Conservation (phyloP, 2,329 filamentous ascomycete genomes). For the Fusarium caatingaense region DNA sequence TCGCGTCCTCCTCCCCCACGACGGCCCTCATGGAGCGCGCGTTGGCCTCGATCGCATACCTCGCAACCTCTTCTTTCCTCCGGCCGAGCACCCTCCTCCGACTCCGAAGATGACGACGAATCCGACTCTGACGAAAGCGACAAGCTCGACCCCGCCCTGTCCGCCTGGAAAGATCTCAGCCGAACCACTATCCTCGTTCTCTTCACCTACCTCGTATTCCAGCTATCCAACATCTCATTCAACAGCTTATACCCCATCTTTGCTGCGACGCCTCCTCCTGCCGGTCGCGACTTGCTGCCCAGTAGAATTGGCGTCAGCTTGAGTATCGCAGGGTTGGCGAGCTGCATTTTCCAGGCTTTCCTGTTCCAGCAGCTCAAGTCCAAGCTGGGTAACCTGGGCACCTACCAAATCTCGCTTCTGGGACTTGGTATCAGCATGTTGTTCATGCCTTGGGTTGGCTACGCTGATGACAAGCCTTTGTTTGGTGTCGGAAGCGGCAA, state of each 20-base stretch:
- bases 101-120: slow-evolving; percentile 44
- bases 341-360: slow-evolving; percentile 90
- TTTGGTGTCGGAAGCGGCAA: slow-evolving; percentile 72
- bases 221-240: slow-evolving; percentile 93
- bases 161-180: slow-evolving; percentile 71
- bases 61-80: slow-evolving; percentile 49
- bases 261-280: slow-evolving; percentile 77
- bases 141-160: slow-evolving; percentile 25
- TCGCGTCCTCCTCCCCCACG: slow-evolving; percentile 33
- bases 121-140: slow-evolving; percentile 43
- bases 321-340: slow-evolving; percentile 84
- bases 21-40: slow-evolving; percentile 53
- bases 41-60: slow-evolving; percentile 51
- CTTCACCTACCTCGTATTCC: slow-evolving; percentile 89
- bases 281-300: slow-evolving; percentile 79
- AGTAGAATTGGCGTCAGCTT: slow-evolving; percentile 86
- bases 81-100: slow-evolving; percentile 32
- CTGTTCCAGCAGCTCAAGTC: slow-evolving; percentile 83
- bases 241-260: slow-evolving; percentile 97
- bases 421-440: slow-evolving; percentile 86
- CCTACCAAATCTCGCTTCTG: slow-evolving; percentile 81
- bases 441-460: slow-evolving; percentile 90
- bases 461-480: slow-evolving; percentile 69
- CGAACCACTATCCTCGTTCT: slow-evolving; percentile 85
- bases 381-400: slow-evolving; percentile 84